Base-by-base conservation (phyloP, 495 filamentous ascomycete genomes). In the Usnea hakonensis region DNA sequence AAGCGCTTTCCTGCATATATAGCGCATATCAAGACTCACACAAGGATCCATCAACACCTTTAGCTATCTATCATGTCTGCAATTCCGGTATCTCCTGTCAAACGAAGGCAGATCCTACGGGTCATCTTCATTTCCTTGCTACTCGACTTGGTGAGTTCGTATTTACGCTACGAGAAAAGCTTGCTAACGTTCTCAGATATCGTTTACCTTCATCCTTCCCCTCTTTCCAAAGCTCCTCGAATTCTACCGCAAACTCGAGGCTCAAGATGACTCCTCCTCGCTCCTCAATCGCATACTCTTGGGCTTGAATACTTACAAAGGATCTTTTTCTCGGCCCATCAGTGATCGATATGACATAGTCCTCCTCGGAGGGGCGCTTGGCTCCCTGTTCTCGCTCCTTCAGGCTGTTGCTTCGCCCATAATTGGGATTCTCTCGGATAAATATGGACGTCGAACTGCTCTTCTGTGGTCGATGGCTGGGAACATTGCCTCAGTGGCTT, bases 341-440 rank as follows among this genome's bases (percentile, higher is more conserved):
- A 92, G 94, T 69, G 90, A 90, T 54, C 88, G 90, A 74, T 97
- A 97, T 77, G 95, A 99, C 70, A 93, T 97, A 63, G 93, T 97
- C 46, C 84, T 99, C 50, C 85, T 99, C 17, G 95, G 95, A 36
- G 95, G 95, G 17, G 95, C 94, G 26, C 78, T 99, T 8, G 95
- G 92, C 56, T 95, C 90, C 17, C 82, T 97, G 9, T 97, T 97
- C 79, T 94, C 91, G 17, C 78, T 97, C 55, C 86, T 96, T 35
- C 94, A 99, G 71, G 95, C 94, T 56, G 77, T 97, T 61, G 93
- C 93, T 1, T 94, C 91, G 3, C 94, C 94, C 17, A 74, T 97
- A 55, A 96, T 99, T 61, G 94, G 94, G 14, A 84, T 80, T 13
- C 80, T 97, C 38, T 95, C 90, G 23, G 94, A 99, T 73, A 84